Conservation (phyloP, 805 yeast genomes). For the Pichia exigua region DNA sequence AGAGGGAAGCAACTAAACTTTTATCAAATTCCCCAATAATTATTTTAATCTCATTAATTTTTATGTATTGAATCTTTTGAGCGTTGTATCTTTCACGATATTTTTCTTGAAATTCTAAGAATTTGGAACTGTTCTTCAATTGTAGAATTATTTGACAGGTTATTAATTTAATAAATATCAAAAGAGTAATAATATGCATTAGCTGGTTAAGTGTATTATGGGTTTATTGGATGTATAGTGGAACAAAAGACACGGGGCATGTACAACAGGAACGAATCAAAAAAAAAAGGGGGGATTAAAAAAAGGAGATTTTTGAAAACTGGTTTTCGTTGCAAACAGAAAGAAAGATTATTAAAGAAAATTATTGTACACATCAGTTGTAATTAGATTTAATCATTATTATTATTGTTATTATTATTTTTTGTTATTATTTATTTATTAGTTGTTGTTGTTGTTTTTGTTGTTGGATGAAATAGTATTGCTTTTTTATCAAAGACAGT, state of each 20-base stretch:
- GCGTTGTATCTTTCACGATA: not conserved
- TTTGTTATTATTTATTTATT: too few species aligned
- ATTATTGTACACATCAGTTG: not conserved
- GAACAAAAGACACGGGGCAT: too few species aligned
- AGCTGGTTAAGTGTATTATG: not conserved
- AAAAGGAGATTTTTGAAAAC: too few species aligned
- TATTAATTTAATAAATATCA: not conserved
- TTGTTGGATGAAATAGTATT: too few species aligned
- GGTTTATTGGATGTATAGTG: too few species aligned
- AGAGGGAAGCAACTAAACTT: constrained; percentile 25
- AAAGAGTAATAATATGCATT: not conserved
- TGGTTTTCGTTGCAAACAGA: too few species aligned
- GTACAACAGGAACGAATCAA: not conserved
- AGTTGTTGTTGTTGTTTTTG: too few species aligned
- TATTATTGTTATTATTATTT: too few species aligned
- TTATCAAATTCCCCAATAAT: constrained; percentile 31
- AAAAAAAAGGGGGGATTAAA: not conserved
- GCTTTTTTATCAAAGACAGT: too few species aligned
- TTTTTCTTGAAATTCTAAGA: not conserved
- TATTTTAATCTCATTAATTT: constrained; percentile 29
- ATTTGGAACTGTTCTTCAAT: not conserved
- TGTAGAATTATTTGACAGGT: not conserved
- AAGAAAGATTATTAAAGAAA: too few species aligned
- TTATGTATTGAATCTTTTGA: constrained; percentile 5
- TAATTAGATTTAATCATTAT: too few species aligned